phyloP scores from a whole-genome alignment of 345 rosid genomes.

The Moricandia moricandioides region DNA sequence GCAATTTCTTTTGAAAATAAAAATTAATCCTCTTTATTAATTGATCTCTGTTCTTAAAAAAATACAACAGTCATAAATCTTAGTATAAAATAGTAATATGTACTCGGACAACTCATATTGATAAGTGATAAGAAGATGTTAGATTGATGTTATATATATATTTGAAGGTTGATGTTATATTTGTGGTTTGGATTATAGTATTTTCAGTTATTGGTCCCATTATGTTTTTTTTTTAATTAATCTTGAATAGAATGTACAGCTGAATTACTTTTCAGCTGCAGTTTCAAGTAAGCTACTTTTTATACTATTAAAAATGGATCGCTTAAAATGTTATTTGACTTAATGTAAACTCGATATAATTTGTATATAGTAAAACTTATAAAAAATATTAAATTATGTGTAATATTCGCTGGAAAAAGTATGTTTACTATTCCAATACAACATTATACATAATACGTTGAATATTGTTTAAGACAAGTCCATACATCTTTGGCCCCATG shows the following conservation, averaged over 20 bases:
- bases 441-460: constrained; percentile 1
- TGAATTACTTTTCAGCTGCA: neutral
- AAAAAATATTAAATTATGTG: neutral
- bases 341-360: neutral
- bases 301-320: neutral
- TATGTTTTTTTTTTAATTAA: neutral
- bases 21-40: too few relatives aligned
- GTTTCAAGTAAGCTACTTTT: neutral
- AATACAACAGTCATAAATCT: too few relatives aligned
- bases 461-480: constrained; percentile 25
- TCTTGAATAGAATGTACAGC: neutral
- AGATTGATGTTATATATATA: too few relatives aligned
- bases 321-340: neutral
- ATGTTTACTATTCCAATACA: neutral
- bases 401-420: neutral
- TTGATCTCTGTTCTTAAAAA: too few relatives aligned
- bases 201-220: neutral
- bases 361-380: neutral
- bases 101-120: too few relatives aligned
- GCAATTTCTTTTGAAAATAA: neutral
- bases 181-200: neutral
- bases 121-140: too few relatives aligned
- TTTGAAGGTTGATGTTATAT: too few relatives aligned
- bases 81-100: too few relatives aligned
- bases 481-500: constrained; percentile 12